Evolutionary conservation across 169 alveolate species (phyloP).

Genomic region (Eimeria sp.): DNA sequence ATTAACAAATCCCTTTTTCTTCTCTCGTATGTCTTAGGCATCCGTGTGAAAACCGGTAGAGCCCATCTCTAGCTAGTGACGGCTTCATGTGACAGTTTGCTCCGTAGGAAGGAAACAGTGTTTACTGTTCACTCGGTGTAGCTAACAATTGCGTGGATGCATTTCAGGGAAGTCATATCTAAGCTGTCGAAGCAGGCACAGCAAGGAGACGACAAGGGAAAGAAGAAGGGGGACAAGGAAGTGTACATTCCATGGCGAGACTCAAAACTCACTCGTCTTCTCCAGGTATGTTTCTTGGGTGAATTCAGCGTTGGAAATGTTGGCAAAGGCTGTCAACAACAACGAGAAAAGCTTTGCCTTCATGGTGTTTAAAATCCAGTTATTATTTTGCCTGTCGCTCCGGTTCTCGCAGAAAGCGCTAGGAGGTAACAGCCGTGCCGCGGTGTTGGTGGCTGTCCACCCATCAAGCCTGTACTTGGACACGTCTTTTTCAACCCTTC

Average conservation of each 20-base stretch:
- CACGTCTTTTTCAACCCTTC: slow-evolving; percentile 87
- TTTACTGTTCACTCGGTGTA: background rate
- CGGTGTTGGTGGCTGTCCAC: slow-evolving; percentile 89
- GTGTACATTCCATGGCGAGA: slow-evolving; percentile 90
- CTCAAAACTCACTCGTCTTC: slow-evolving; percentile 89
- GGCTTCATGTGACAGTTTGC: background rate
- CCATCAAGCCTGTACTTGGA: slow-evolving; percentile 89
- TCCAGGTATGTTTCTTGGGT: slow-evolving; percentile 82
- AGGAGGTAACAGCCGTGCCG: slow-evolving; percentile 90
- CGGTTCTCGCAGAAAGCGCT: slow-evolving; percentile 78
- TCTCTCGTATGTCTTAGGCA: slow-evolving; percentile 44
- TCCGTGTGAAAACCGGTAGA: background rate
- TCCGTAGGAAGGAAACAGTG: background rate
- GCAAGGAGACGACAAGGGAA: slow-evolving; percentile 84
- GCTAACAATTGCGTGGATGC: background rate
- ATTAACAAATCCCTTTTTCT: slow-evolving; percentile 87
- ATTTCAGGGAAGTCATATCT: slow-evolving; percentile 88
- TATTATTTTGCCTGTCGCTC: background rate
- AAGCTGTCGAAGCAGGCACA: slow-evolving; percentile 89
- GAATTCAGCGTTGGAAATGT: background rate
- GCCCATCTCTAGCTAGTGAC: background rate
- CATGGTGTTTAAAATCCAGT: background rate
- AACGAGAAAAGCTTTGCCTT: background rate
- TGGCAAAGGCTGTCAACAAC: background rate
- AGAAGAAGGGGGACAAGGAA: slow-evolving; percentile 86